Conservation (phyloP, 2,329 filamentous ascomycete genomes). For the Stagonosporopsis rhizophila region DNA sequence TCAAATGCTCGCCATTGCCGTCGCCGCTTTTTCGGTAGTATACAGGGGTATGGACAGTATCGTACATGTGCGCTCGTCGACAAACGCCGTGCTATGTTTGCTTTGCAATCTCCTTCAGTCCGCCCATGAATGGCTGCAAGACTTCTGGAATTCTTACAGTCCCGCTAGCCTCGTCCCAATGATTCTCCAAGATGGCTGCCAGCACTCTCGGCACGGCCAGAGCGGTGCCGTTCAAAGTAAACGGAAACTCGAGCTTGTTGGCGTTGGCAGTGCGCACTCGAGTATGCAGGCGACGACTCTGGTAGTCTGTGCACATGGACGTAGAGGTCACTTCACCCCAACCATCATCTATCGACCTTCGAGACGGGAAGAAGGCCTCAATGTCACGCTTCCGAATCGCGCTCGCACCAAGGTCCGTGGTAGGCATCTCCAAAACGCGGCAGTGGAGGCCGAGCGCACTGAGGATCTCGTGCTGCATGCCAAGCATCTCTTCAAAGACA, state of each 20-base stretch:
- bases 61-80: background rate
- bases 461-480: slow-evolving; percentile 86
- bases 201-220: slow-evolving; percentile 89
- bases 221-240: slow-evolving; percentile 93
- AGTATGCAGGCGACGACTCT: slow-evolving; percentile 82
- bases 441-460: slow-evolving; percentile 79
- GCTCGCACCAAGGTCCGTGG: slow-evolving; percentile 84
- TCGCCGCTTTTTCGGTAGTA: background rate
- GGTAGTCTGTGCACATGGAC: slow-evolving; percentile 94
- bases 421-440: slow-evolving; percentile 91
- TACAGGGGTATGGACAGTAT: slow-evolving; percentile 9
- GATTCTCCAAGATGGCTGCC: slow-evolving; percentile 87
- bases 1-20: background rate
- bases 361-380: slow-evolving; percentile 90
- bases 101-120: slow-evolving; percentile 43
- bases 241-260: slow-evolving; percentile 74
- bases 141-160: slow-evolving; percentile 79
- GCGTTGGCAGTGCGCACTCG: slow-evolving; percentile 63
- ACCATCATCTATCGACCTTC: slow-evolving; percentile 69
- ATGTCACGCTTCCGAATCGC: slow-evolving; percentile 90
- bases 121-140: slow-evolving; percentile 82
- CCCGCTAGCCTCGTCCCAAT: slow-evolving; percentile 76
- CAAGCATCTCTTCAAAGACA: slow-evolving; percentile 84
- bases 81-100: slow-evolving; percentile 20
- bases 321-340: slow-evolving; percentile 95